Evolutionary conservation across 2,329 filamentous ascomycete genomes (phyloP), one percentile per base, ranked within the genome.

Genomic region (Apiospora koreana): DNA sequence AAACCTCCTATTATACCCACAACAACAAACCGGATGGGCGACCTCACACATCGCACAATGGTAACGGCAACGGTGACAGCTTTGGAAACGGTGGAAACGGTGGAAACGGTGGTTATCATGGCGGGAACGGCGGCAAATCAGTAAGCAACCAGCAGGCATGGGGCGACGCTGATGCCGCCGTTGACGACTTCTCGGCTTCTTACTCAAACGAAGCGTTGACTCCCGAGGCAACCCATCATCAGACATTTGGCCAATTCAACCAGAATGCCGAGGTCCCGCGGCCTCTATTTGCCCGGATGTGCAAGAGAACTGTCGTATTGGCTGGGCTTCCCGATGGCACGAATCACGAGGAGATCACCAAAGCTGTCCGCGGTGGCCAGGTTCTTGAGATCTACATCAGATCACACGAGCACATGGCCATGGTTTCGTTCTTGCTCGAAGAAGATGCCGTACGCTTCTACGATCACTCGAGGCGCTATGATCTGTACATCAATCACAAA

Each of bases 341-440:
- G 18, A 92, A 89, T 0, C 88, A 93, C 76, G 85, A 85, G 65
- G 92, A 96, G 72, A 82, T 96, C 71, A 85, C 87, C 3, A 84
- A 86, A 28, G 85, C 86, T 14, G 81, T 96, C 68, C 89, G 91
- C 70, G 93, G 94, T 31, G 94, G 93, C 1, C 84, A 88, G 73
- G 75, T 97, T 14, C 79, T 95, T 14, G 92, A 94, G 73, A 83
- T 95, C 50, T 91, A 87, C 74, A 74, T 94, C 65, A 88, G 89
- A 42, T 77, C 75, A 10, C 80, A 86, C 54, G 90, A 94, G 68
- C 87, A 87, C 42, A 83, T 83, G 62, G 92, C 89, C 4, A 87
- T 86, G 54, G 84, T 96, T 1, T 93, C 93, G 0, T 96, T 96
- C 77, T 83, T 93, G 8, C 85, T 90, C 67, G 87, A 87, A 43